Evolutionary conservation across 2,329 filamentous ascomycete genomes (phyloP).

Genomic region (Pseudogymnoascus sp.): DNA sequence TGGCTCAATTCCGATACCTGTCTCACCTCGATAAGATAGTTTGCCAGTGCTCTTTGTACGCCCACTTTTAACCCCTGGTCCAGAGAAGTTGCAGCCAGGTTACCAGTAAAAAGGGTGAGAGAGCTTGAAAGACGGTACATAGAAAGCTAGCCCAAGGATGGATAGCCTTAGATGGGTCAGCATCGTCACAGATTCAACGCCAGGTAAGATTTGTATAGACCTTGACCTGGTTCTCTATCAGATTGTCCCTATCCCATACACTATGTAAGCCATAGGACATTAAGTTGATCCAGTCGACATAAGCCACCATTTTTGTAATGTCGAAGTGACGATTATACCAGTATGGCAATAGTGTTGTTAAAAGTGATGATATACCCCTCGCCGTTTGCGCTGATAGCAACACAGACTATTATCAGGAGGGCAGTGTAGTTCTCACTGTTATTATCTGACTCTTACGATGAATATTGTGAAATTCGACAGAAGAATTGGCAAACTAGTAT

Average conservation of each 20-base stretch:
- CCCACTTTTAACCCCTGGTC: background rate
- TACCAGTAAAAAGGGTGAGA: background rate
- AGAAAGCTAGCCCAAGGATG: slow-evolving; percentile 13
- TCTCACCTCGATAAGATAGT: background rate
- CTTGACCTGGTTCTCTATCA: background rate
- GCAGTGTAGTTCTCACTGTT: background rate
- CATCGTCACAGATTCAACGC: slow-evolving; percentile 4
- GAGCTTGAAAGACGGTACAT: slow-evolving; percentile 15
- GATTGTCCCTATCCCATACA: slow-evolving; percentile 27
- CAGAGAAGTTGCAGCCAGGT: slow-evolving; percentile 13
- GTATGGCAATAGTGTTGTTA: slow-evolving; percentile 22
- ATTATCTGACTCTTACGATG: too few relatives aligned
- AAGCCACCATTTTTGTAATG: slow-evolving; percentile 20
- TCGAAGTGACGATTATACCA: slow-evolving; percentile 29
- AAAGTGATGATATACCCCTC: slow-evolving; percentile 21
- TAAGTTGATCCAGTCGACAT: slow-evolving; percentile 29
- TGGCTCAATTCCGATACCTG: slow-evolving; percentile 15
- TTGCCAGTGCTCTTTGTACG: background rate
- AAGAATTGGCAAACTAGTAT: too few relatives aligned
- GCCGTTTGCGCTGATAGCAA: slow-evolving; percentile 21
- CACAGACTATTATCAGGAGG: background rate
- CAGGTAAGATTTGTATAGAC: slow-evolving; percentile 17
- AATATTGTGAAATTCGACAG: too few relatives aligned
- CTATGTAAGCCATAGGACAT: slow-evolving; percentile 33
- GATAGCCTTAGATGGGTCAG: slow-evolving; percentile 11